Evolutionary conservation across 2,329 filamentous ascomycete genomes (phyloP), one percentile per base, ranked within the genome.

Genomic region (Helicocarpus griseus): DNA sequence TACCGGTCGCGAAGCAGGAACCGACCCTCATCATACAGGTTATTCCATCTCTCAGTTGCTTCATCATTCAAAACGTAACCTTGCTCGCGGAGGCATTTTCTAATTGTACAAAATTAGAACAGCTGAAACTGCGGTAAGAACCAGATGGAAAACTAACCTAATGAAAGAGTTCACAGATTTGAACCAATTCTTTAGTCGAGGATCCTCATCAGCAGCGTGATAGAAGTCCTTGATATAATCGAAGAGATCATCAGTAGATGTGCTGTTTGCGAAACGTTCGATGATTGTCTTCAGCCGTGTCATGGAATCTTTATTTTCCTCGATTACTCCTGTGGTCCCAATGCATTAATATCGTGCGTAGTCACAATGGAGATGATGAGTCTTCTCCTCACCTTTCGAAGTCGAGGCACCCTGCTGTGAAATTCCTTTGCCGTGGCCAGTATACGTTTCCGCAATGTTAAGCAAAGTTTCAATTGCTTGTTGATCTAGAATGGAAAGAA

Each of bases 231-330:
- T 85, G 68, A 98, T 85, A 0, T 89, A 82, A 17, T 86, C 83
- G 73, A 93, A 89, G 3, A 97, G 74, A 58, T 95, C 88, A 57
- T 94, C 85, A 31, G 83, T 82, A 0, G 90, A 96, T 7, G 93
- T 97, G 63, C 85, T 85, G 69, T 98, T 97, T 65, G 93, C 93
- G 61, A 96, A 97, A 45, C 93, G 86, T 75, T 97, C 93, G 59
- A 98, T 83, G 19, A 98, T 76, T 7, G 82, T 88, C 81, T 87
- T 76, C 19, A 73, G 69, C 44, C 67, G 61, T 58, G 72, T 80
- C 69, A 80, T 76, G 73, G 70, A 69, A 61, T 70, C 61, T 61
- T 65, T 60, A 58, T 65, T 70, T 57, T 57, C 64, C 54, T 47
- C 54, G 36, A 57, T 50, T 53, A 70, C 69, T 60, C 60, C 67